Base-by-base conservation (phyloP, 2,329 filamentous ascomycete species). In the Ceratocystis destructans region DNA sequence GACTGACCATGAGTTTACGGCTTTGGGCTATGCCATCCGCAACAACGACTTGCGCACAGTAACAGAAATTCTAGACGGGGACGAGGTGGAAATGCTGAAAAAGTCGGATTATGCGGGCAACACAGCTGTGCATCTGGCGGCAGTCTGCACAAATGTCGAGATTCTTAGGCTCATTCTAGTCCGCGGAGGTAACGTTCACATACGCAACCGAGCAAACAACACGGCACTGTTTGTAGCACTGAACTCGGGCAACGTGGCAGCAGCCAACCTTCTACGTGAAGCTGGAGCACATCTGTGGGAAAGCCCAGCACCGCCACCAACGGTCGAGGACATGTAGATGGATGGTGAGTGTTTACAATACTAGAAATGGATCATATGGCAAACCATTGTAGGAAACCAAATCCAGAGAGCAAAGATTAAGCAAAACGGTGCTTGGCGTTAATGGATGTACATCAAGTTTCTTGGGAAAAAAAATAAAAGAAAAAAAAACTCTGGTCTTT, bases 61-160 rank as follows among this genome's bases (percentile, higher is more conserved):
- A 22, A 78, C 79, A 70, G 83, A 88, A 68, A 82, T 93, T 61
- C 80, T 93, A 67, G 81, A 83, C 46, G 81, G 81, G 55, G 86
- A 89, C 71, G 82, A 85, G 69, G 77, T 72, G 44, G 83, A 82
- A 76, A 79, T 94, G 22, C 79, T 94, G 57, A 89, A 89, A 72
- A 85, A 86, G 69, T 82, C 83, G 37, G 89, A 94, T 76, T 93
- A 93, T 73, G 88, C 87, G 22, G 89, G 89, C 61, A 94, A 93
- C 76, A 93, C 89, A 31, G 80, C 79, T 3, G 75, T 83, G 46
- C 83, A 85, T 71, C 78, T 85, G 1, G 83, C 82, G 1, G 81
- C 82, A 37, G 79, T 84, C 4, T 78, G 79, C 1, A 79, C 82
- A 20, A 78, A 80, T 67, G 75, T 77, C 0, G 77, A 78, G n/a